These are phyloP conservation scores for Candida hungchunana DNA, from an alignment of 805 yeast species.

Conservation along the genomic window DNA sequence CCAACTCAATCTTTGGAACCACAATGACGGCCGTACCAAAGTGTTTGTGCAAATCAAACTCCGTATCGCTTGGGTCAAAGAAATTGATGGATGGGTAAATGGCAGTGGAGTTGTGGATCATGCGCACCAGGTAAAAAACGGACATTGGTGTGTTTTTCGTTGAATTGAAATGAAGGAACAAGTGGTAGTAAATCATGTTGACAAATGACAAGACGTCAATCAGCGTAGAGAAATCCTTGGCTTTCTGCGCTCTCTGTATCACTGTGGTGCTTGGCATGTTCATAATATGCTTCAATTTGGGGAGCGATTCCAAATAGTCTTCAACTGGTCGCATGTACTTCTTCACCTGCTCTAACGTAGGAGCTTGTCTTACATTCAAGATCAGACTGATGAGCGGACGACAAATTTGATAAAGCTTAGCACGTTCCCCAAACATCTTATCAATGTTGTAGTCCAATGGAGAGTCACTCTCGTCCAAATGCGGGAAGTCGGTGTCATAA, in stretches of 20 bases:
- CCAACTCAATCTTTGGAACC: constrained; percentile 22
- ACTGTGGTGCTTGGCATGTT: constrained; percentile 17
- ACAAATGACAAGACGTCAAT: constrained; percentile 16
- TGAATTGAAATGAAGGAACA: constrained; percentile 20
- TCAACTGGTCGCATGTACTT: constrained; percentile 13
- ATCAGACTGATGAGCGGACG: constrained; percentile 19
- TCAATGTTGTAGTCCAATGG: constrained; percentile 21
- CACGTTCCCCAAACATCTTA: constrained; percentile 13
- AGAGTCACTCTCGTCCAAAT: constrained; percentile 20
- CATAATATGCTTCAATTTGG: constrained; percentile 15
- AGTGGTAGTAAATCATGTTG: constrained; percentile 22
- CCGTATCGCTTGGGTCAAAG: constrained; percentile 12
- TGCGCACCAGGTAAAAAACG: constrained; percentile 9
- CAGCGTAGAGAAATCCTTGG: constrained; percentile 5
- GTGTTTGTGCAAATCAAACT: constrained; percentile 18
- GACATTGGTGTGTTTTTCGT: constrained; percentile 12
- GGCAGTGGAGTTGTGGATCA: constrained; percentile 6
- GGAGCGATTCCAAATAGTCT: constrained; percentile 3
- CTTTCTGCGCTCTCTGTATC: constrained; percentile 16
- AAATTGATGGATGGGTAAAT: constrained; percentile 16
- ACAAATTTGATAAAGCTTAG: constrained; percentile 14
- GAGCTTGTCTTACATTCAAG: constrained; percentile 17
- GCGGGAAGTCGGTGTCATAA: constrained; percentile 25
- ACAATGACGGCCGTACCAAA: constrained; percentile 20
- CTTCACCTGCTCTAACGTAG: constrained; percentile 14